These are phyloP conservation scores for Boletus barrowsii DNA, from an alignment of 768 basidiomycete genomes.

Conservation along the genomic window DNA sequence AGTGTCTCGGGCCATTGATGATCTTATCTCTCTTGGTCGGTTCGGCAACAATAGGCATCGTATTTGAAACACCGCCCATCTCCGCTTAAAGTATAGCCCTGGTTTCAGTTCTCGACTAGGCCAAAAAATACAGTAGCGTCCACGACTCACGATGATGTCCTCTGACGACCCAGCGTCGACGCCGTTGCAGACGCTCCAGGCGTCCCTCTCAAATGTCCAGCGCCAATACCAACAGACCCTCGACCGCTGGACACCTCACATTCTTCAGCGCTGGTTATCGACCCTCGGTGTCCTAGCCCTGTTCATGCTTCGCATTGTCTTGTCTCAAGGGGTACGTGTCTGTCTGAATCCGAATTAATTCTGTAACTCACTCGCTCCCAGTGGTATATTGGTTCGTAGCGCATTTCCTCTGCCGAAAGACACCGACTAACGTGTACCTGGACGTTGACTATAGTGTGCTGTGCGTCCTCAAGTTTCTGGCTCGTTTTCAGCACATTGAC, in stretches of 20 bases:
- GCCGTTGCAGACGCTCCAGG: slow-evolving; percentile 29
- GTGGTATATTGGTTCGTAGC: slow-evolving; percentile 88
- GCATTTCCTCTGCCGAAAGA: neutral
- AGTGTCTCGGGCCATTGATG: neutral
- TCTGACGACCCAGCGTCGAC: slow-evolving; percentile 30
- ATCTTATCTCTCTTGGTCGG: no score
- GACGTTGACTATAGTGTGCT: slow-evolving; percentile 50
- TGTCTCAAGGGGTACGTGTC: slow-evolving; percentile 79
- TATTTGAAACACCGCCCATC: neutral
- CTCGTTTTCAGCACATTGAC: slow-evolving; percentile 1
- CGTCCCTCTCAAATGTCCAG: slow-evolving; percentile 42
- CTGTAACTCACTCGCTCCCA: slow-evolving; percentile 27
- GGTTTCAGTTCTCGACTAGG: neutral
- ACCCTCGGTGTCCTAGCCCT: slow-evolving; percentile 67
- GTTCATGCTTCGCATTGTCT: slow-evolving; percentile 82
- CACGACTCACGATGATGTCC: slow-evolving; percentile 30
- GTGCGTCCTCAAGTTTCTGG: slow-evolving; percentile 41
- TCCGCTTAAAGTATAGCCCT: slow-evolving; percentile 11
- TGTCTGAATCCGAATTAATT: neutral
- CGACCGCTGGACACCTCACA: slow-evolving; percentile 91
- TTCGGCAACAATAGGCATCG: no score
- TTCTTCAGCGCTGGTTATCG: slow-evolving; percentile 84
- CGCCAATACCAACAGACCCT: slow-evolving; percentile 83
- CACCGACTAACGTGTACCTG: neutral
- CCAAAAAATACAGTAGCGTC: neutral